Evolutionary conservation across 2,329 filamentous ascomycete genomes (phyloP), one percentile per base, ranked within the genome.

Genomic region (Amphichorda felina): DNA sequence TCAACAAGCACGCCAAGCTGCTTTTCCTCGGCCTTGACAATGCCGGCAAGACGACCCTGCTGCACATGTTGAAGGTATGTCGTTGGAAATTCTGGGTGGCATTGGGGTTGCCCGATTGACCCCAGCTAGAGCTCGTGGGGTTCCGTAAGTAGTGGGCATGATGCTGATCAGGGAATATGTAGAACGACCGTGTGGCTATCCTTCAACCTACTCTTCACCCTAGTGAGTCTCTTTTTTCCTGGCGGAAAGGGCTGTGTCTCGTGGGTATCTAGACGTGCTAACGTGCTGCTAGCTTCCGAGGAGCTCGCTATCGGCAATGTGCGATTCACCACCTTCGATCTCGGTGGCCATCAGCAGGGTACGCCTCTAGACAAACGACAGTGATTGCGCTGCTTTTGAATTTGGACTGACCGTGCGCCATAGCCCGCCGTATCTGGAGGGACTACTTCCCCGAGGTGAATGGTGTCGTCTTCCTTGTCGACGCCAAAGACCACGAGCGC

Each of bases 391-490:
- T 24, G 10, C 10, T 24, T 24, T 24, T 24, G 31, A 33, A 7
- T 29, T 13, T 6, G 13, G 13, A 13, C 13, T 16, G 27, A 16
- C 27, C 13, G 27, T n/a, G 27, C 13, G 5, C 10, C 19, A 14
- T 17, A 87, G 87, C 87, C 43, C 85, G 88, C 48, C 85, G 88
- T 52, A 79, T 94, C 50, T 94, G 88, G 87, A 89, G 88, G 61
- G 87, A 94, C 56, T 94, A 94, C 66, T 94, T 94, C 73, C 87
- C 87, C 50, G 88, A 94, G 68, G 87, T 94, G 44, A 87, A 81
- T 61, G 88, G 89, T 41, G 94, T 96, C 50, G 88, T 98, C 49
- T 98, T 96, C 73, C 80, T 96, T 39, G 85, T 98, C 50, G 91
- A 98, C 53, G 87, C 91, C 52, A 94, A 94, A 67, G 91, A 98